Conservation (phyloP, 2,329 filamentous ascomycete genomes). For the Calonectria crousiana region DNA sequence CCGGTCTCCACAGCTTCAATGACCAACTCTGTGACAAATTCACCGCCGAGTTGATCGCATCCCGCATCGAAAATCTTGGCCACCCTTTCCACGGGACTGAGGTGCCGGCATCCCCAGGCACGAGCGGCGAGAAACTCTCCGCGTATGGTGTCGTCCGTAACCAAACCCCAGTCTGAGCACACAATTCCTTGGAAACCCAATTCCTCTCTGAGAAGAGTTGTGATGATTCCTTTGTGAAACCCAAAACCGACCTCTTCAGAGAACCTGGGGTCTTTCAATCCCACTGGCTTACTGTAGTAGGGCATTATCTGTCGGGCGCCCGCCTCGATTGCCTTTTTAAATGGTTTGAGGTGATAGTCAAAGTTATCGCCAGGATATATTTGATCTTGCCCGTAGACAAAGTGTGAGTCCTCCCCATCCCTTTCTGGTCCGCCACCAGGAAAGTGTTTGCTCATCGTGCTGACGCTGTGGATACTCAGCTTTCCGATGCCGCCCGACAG, state of each 20-base stretch:
- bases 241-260: conserved; percentile 62
- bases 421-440: conserved; percentile 62
- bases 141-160: conserved; percentile 57
- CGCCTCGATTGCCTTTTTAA: conserved; percentile 60
- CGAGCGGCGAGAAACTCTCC: conserved; percentile 61
- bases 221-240: conserved; percentile 65
- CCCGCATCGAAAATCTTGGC: conserved; percentile 62
- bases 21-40: conserved; percentile 60
- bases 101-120: conserved; percentile 63
- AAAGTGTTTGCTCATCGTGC: conserved; percentile 65
- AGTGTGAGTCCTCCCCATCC: conserved; percentile 64
- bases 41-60: conserved; percentile 65
- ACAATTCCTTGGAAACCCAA: conserved; percentile 66
- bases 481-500: conserved; percentile 32
- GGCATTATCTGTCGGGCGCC: conserved; percentile 63
- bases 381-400: conserved; percentile 61
- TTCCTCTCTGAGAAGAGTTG: conserved; percentile 59
- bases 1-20: conserved; percentile 56
- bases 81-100: conserved; percentile 56
- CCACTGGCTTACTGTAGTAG: conserved; percentile 57
- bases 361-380: conserved; percentile 63
- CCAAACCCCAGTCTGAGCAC: conserved; percentile 64
- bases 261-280: conserved; percentile 46
- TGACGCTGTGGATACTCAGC: conserved; percentile 55
- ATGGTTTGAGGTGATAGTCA: conserved; percentile 61